These are phyloP conservation scores for Yamadazyma nakazawae DNA, from an alignment of 805 yeast genomes.

Conservation along the genomic window DNA sequence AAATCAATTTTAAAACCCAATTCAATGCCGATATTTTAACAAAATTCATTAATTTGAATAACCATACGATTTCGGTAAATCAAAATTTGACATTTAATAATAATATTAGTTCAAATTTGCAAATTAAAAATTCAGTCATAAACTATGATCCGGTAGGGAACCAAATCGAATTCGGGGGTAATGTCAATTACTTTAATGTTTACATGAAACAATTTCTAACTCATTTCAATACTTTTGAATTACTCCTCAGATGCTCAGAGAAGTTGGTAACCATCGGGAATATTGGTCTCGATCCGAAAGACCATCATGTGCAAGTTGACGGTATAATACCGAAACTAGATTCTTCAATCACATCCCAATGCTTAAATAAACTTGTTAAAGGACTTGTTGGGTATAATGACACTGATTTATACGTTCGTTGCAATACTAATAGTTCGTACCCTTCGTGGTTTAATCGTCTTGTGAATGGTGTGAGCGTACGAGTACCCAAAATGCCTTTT, in stretches of 20 bases:
- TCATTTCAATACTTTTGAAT: conserved; percentile 4
- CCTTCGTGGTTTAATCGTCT: conserved; percentile 14
- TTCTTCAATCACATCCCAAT: neutral
- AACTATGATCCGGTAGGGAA: neutral
- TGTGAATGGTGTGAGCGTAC: conserved; percentile 8
- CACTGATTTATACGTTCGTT: conserved; percentile 2
- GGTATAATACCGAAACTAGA: neutral
- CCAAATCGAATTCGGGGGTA: neutral
- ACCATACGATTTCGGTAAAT: conserved; percentile 9
- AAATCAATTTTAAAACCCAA: conserved; percentile 22
- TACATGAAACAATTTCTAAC: neutral
- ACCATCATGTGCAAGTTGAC: neutral
- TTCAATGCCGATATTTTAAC: conserved; percentile 18
- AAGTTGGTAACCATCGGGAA: neutral
- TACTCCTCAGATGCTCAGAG: conserved; percentile 1
- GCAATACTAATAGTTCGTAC: conserved; percentile 2
- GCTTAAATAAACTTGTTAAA: neutral
- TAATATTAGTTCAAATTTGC: conserved; percentile 3
- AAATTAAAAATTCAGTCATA: neutral
- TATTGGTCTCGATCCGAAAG: neutral
- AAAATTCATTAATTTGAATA: conserved; percentile 15
- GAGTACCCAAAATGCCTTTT: conserved; percentile 1
- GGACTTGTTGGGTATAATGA: neutral
- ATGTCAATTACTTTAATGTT: neutral
- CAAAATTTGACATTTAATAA: conserved; percentile 13